Evolutionary conservation across 768 basidiomycete species (phyloP), one percentile per base, ranked within the genome.

Genomic region (Leccinum broughii): DNA sequence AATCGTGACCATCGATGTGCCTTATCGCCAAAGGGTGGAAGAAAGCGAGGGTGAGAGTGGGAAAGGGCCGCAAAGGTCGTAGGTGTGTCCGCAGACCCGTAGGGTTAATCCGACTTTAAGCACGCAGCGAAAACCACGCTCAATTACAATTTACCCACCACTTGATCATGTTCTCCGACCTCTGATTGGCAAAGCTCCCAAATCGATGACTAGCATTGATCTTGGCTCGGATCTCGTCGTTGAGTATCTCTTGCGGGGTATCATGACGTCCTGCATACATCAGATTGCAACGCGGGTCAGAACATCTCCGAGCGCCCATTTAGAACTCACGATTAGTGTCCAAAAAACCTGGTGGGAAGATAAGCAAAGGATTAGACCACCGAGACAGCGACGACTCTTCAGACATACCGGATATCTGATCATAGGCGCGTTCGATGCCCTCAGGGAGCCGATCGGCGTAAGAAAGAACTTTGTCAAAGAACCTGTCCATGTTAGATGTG

Each of bases 1-100:
- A 98, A 76, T 98, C 95, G 59, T 97, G 93, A 0, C 96, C 96
- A 66, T 96, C 95, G 51, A 96, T 83, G 70, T 95, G 93, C 88
- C 89, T 85, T 32, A 15, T 9, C 34, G 14, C 15, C 30, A 17
- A 22, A 17, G n/a, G 4, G 8, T 10, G 10, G 41, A 10, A 20
- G 44, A 44, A 20, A n/a, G 9, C 7, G 15, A 8, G 41, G 9
- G 44, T 10, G 35, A 26, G 26, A 4, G 44, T 10, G 35, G 30
- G 26, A 35, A 50, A 32, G 11, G 14, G 17, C 15, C 39, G 6
- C 41, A 22, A 10, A 44, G 41, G n/a, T n/a, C 41, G n/a, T 41
- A 14, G 17, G 39, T 17, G 37, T 39, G 7, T 39, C 17, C 39
- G 17, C 8, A 17, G 4, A 1, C 34, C 34, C 34, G 4, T 35